A percentile compares a stretch with the other conserved stretches of the same genome.
phyloP scores from a whole-genome alignment of 164 flowering plant species.

The Vitis labrusca region DNA sequence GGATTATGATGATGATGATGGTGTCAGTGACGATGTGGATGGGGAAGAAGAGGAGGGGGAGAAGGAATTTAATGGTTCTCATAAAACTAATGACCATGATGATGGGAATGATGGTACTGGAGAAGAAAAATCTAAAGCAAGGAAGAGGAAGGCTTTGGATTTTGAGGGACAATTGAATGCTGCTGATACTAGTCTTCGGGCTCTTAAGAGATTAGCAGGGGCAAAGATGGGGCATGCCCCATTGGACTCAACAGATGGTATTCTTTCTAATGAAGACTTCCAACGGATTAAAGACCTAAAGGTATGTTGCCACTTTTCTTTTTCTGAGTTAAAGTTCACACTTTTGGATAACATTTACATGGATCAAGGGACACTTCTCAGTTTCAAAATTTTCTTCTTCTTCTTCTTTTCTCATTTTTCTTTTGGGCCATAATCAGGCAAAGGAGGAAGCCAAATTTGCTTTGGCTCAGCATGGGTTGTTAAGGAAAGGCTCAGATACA shows the following conservation, averaged over 20 bases:
- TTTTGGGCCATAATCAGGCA: constrained; percentile 41
- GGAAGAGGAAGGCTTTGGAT: constrained; percentile 71
- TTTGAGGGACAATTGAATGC: constrained; percentile 49
- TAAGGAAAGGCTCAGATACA: constrained; percentile 40
- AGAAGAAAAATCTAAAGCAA: constrained; percentile 23
- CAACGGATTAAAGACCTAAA: constrained; percentile 69
- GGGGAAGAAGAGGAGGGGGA: constrained; percentile 21
- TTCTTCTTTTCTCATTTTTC: not conserved
- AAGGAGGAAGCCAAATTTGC: constrained; percentile 62
- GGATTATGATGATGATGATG: constrained; percentile 16
- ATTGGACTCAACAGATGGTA: constrained; percentile 50
- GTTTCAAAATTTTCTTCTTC: not conserved
- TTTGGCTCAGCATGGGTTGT: constrained; percentile 62
- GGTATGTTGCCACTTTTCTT: constrained; percentile 37
- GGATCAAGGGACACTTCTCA: not conserved
- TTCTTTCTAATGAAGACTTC: constrained; percentile 91
- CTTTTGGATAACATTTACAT: not conserved
- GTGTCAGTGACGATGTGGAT: constrained; percentile 23
- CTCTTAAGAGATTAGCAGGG: constrained; percentile 68
- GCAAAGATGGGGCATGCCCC: constrained; percentile 27
- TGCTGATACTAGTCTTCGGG: constrained; percentile 75
- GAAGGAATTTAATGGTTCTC: constrained; percentile 6
- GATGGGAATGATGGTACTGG: constrained; percentile 9
- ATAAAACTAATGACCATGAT: not conserved
- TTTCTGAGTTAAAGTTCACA: not conserved